Conservation (phyloP, 2,329 filamentous ascomycete species). For the Rhexocercosporidium sp. region DNA sequence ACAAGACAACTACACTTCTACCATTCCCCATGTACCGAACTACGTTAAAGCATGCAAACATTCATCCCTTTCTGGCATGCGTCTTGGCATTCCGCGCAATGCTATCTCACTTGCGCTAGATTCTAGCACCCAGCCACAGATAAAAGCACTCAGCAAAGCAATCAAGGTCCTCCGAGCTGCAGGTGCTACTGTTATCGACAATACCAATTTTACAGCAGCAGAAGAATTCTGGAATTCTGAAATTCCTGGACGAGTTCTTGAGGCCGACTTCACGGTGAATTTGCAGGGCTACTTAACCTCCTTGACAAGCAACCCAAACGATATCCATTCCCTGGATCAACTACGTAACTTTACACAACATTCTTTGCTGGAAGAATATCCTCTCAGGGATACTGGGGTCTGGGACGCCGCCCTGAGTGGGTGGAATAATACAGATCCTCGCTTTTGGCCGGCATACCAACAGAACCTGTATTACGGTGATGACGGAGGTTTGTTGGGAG, state of each 20-base stretch:
- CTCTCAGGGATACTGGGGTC: conserved; percentile 59
- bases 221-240: conserved; percentile 41
- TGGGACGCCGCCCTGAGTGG: conserved; percentile 60
- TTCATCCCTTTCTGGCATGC: conserved; percentile 57
- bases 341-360: conserved; percentile 59
- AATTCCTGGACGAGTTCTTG: conserved; percentile 48
- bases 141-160: conserved; percentile 60
- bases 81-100: conserved; percentile 70
- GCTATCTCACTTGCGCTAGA: conserved; percentile 46
- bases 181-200: conserved; percentile 63
- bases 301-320: conserved; percentile 62
- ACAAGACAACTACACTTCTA: conserved; percentile 67
- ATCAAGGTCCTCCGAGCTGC: conserved; percentile 57
- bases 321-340: conserved; percentile 56
- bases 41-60: conserved; percentile 64
- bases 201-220: conserved; percentile 62
- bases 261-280: conserved; percentile 64
- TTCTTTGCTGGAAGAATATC: conserved; percentile 60
- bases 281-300: conserved; percentile 61
- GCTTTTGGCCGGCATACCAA: conserved; percentile 63
- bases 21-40: conserved; percentile 64
- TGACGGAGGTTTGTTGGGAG: conserved; percentile 64
- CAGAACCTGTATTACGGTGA: conserved; percentile 58
- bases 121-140: conserved; percentile 41
- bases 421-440: conserved; percentile 59